Conservation (phyloP, 768 basidiomycete genomes). For the Kwoniella botswanensis region DNA sequence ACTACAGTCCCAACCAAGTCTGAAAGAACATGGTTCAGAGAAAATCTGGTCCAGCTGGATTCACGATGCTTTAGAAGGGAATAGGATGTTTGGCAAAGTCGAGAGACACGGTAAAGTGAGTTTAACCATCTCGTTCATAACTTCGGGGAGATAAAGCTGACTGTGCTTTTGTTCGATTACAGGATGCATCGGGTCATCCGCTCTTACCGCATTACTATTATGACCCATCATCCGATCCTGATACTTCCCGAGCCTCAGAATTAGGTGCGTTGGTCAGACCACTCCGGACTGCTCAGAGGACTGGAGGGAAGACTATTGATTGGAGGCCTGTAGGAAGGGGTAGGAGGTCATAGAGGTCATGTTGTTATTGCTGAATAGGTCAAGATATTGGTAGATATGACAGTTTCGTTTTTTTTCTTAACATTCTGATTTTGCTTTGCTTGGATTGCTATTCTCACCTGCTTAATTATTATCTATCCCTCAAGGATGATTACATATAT, state of each 20-base stretch:
- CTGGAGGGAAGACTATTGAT: conserved; percentile 55
- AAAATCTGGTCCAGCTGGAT: conserved; percentile 47
- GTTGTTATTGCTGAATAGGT: no score
- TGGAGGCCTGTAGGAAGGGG: conserved; percentile 56
- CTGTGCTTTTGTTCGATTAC: not conserved
- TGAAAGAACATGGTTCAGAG: conserved; percentile 48
- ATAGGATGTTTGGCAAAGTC: conserved; percentile 57
- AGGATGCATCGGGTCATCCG: conserved; percentile 58
- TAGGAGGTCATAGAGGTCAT: conserved; percentile 27
- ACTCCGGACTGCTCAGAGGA: conserved; percentile 50
- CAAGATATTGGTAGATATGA: no score
- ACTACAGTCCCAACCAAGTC: conserved; percentile 51
- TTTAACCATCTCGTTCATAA: not conserved
- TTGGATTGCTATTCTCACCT: no score
- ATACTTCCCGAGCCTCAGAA: conserved; percentile 47
- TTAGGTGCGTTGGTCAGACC: conserved; percentile 55
- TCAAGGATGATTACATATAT: no score
- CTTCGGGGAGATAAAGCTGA: not conserved
- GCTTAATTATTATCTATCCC: no score
- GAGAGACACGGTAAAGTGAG: conserved; percentile 55
- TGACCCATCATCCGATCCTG: conserved; percentile 55
- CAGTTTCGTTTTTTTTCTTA: no score
- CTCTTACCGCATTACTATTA: conserved; percentile 58
- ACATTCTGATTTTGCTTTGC: no score
- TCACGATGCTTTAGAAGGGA: conserved; percentile 30